These are phyloP conservation scores for Suhomyces anneliseae DNA, from an alignment of 1,139 yeast species.

Conservation along the genomic window DNA sequence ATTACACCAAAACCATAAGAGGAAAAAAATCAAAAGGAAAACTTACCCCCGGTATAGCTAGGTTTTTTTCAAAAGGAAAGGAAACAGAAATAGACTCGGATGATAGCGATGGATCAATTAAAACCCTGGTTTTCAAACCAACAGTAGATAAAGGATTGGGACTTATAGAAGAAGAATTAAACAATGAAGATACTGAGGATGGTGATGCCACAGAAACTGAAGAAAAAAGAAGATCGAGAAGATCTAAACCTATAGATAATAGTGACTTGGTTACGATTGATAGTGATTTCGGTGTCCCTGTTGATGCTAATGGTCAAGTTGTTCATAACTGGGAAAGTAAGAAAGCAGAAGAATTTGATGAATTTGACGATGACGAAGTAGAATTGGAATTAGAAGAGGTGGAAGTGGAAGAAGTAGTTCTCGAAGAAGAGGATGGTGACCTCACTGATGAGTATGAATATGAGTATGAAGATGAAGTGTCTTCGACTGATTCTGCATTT, in stretches of 20 bases:
- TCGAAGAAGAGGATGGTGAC: slow-evolving; percentile 8
- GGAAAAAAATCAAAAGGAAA: slow-evolving; percentile 11
- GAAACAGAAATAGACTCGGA: slow-evolving; percentile 11
- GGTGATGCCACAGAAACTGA: slow-evolving; percentile 17
- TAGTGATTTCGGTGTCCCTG: slow-evolving; percentile 36
- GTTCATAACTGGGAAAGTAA: slow-evolving; percentile 15
- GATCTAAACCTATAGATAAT: slow-evolving; percentile 10
- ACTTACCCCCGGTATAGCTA: slow-evolving; percentile 16
- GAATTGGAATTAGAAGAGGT: background rate
- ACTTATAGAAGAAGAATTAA: slow-evolving; percentile 22
- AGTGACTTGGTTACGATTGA: slow-evolving; percentile 29
- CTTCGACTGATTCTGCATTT: slow-evolving; percentile 44
- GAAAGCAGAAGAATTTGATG: slow-evolving; percentile 2
- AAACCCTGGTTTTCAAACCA: slow-evolving; percentile 12
- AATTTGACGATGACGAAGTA: slow-evolving; percentile 15
- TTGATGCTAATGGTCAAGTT: slow-evolving; percentile 20
- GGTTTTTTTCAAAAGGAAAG: slow-evolving; percentile 19
- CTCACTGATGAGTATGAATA: slow-evolving; percentile 11
- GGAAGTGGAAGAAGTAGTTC: background rate
- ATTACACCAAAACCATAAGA: slow-evolving; percentile 15
- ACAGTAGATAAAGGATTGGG: slow-evolving; percentile 16
- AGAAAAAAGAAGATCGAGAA: slow-evolving; percentile 5
- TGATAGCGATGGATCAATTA: slow-evolving; percentile 22
- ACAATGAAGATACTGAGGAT: slow-evolving; percentile 14
- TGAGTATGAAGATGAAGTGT: slow-evolving; percentile 24